Conservation (phyloP, 2,329 filamentous ascomycete genomes). For the Arthroderma sp. region DNA sequence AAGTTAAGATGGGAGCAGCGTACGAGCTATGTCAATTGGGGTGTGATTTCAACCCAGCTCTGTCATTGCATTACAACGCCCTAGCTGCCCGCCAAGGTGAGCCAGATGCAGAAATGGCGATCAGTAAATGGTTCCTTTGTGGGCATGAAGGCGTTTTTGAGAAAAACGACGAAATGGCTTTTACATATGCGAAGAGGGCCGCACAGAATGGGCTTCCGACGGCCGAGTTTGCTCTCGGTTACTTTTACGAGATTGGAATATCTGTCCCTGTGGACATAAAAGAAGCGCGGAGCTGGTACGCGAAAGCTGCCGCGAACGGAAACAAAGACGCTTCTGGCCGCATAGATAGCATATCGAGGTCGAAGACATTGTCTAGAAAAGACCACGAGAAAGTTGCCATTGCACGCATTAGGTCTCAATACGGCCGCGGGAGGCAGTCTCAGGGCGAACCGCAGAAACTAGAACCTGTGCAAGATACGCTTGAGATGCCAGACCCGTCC, state of each 20-base stretch:
- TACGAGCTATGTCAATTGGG: slow-evolving; percentile 89
- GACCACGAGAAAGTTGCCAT: slow-evolving; percentile 91
- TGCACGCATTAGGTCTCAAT: slow-evolving; percentile 69
- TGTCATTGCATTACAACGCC: slow-evolving; percentile 91
- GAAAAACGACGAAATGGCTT: slow-evolving; percentile 92
- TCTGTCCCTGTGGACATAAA: slow-evolving; percentile 70
- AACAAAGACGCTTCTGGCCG: slow-evolving; percentile 77
- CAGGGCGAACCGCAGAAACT: slow-evolving; percentile 19
- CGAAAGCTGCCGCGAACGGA: slow-evolving; percentile 73
- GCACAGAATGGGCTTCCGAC: slow-evolving; percentile 70
- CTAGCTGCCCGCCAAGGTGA: slow-evolving; percentile 86
- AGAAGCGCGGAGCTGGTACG: slow-evolving; percentile 80
- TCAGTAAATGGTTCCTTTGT: slow-evolving; percentile 97
- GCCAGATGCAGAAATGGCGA: slow-evolving; percentile 82
- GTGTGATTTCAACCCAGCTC: slow-evolving; percentile 85
- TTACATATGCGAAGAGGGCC: slow-evolving; percentile 77
- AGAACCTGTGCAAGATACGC: slow-evolving; percentile 28
- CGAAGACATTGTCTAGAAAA: slow-evolving; percentile 71
- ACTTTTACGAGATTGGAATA: slow-evolving; percentile 95
- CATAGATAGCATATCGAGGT: slow-evolving; percentile 70
- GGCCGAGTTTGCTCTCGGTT: slow-evolving; percentile 91
- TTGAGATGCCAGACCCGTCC: slow-evolving; percentile 38
- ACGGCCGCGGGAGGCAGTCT: slow-evolving; percentile 34
- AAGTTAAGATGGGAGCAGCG: slow-evolving; percentile 91
- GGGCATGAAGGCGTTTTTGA: slow-evolving; percentile 84